Evolutionary conservation across 2,329 filamentous ascomycete genomes (phyloP), one percentile per base, ranked within the genome.

Genomic region (Graphilbum ipis-grandicollis): DNA sequence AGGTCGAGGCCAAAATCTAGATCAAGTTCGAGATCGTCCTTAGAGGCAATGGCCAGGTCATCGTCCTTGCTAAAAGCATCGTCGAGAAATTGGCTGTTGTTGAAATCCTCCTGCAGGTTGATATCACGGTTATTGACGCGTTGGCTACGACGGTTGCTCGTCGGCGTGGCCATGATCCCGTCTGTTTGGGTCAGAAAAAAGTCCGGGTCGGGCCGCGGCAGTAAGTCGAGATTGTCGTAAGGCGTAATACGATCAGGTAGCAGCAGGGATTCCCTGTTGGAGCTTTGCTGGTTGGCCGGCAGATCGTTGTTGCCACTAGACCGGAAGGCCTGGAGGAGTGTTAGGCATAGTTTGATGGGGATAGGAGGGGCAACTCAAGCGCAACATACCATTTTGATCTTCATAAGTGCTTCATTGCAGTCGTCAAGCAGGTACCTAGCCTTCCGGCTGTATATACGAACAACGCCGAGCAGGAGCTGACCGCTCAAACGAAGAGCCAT

Each of bases 361-460:
- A 15, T 14, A 9, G 28, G 28, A 28, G 3, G 9, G 29, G n/a
- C 18, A 13, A 28, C 18, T 31, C n/a, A 17, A 12, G 14, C 8
- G 28, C 5, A 3, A 33, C 34, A 30, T 60, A 94, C 88, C 85
- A 96, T 92, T 55, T 96, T 94, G 50, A 98, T 94, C 63, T 94
- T 96, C 67, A 93, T 78, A 46, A 98, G 65, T 29, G 88, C 88
- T 59, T 98, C 90, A 51, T 93, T 94, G 60, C 90, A 98, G 54
- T 98, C 90, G 52, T 98, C 90, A 34, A 96, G 66, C 35, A 98
- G 65, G 57, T 98, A 98, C 50, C 86, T 80, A 52, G 90, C 88
- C 62, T 98, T 98, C 52, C 90, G 73, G 58, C 86, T 92, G 59
- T 98, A 98, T 52, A 98, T 98, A 53, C 88, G 76, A 48, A 94